Evolutionary conservation across 371 early-diverging fungal genomes (phyloP), one percentile per base, ranked within the genome.

Genomic region (Smittium culicis): DNA sequence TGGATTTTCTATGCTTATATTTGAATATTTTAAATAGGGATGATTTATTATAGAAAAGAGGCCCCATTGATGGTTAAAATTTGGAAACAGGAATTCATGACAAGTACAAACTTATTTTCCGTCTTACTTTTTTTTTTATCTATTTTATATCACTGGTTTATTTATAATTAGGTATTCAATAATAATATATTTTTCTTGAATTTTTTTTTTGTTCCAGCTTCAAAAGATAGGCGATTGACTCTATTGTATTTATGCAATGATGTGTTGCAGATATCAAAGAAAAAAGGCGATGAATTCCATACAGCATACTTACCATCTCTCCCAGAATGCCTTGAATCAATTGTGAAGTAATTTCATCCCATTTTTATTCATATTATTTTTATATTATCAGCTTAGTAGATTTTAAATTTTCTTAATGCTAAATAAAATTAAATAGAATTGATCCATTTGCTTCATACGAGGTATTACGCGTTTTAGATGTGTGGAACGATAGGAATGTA

Each of bases 221-320:
- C 34, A 16, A 34, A 45, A 25, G 67, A 66, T 16, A 3, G 35
- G 31, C 61, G 54, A 35, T n/a, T 66, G 8, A 27, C 33, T 20
- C 35, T 66, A 35, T 35, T 66, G 55, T 66, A 66, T 35, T 35
- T 66, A 25, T 66, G 67, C 29, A 66, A 66, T 27, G 67, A 66
- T 61, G 67, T 66, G 2, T 34, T 66, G 14, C 67, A 66, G 35
- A 25, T 61, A 17, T 61, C 61, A 29, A 3, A 35, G n/a, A 59
- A 61, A 58, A 66, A 66, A 55, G 67, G 67, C 11, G 56, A 66
- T 8, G 60, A 59, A 59, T 66, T 66, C 56, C 34, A 54, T 34
- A 8, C 45, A 28, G 67, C 67, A 24, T 66, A 55, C 35, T 32
- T 33, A 16, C 14, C 60, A n/a, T 62, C 58, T 2, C 27, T 61